Evolutionary conservation across 257 asterid genomes (phyloP).

Genomic region (Catharanthus roseus): DNA sequence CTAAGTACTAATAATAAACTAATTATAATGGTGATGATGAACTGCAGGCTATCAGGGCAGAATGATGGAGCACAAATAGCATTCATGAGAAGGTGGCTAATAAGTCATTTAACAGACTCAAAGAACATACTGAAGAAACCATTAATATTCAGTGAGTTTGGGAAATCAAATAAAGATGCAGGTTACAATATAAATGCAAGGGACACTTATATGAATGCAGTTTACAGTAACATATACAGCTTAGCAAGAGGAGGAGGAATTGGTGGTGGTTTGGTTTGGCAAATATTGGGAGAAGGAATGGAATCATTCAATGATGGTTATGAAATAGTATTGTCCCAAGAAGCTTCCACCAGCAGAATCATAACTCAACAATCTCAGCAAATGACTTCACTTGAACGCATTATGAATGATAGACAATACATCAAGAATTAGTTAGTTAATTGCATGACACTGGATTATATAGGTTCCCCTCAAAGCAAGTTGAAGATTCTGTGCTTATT

Average conservation of each 20-base stretch:
- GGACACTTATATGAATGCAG: constrained; percentile 28
- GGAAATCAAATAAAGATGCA: constrained; percentile 44
- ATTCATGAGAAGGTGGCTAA: constrained; percentile 43
- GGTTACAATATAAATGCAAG: constrained; percentile 28
- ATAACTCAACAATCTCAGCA: constrained; percentile 35
- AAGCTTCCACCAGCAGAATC: constrained; percentile 31
- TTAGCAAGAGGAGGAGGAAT: constrained; percentile 37
- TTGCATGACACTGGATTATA: too few species aligned
- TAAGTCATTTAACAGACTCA: constrained; percentile 41
- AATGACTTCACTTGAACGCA: constrained; percentile 28
- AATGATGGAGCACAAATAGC: constrained; percentile 32
- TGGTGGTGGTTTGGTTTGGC: constrained; percentile 48
- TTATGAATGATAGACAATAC: not conserved
- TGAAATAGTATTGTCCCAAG: constrained; percentile 35
- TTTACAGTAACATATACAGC: constrained; percentile 27
- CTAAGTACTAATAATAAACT: too few species aligned
- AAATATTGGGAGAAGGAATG: constrained; percentile 42
- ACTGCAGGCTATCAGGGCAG: constrained; percentile 33
- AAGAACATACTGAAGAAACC: constrained; percentile 38
- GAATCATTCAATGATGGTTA: constrained; percentile 35
- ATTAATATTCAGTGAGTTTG: constrained; percentile 38
- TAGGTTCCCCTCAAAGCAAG: too few species aligned
- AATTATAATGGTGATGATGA: not conserved
- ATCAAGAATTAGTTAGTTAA: too few species aligned
- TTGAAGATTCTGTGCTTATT: too few species aligned